These are phyloP conservation scores for Ogataea hybrid DNA, from an alignment of 1,139 yeast species.

Conservation along the genomic window DNA sequence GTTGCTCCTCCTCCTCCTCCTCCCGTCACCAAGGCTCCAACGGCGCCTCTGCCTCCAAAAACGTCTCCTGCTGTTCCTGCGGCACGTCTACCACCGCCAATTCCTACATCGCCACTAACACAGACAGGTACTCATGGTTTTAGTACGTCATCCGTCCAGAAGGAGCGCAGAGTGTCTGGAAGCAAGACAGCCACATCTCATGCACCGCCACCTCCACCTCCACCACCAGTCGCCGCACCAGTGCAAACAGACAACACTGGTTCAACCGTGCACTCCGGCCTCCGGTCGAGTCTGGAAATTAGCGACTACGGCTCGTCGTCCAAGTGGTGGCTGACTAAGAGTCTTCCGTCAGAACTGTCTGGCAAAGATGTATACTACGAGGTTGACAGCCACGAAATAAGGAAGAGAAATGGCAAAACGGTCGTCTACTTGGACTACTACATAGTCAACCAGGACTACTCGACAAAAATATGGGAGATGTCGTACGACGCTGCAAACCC, in stretches of 20 bases:
- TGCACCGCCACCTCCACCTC: slow-evolving; percentile 19
- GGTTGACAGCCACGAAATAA: slow-evolving; percentile 55
- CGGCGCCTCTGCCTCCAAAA: slow-evolving; percentile 18
- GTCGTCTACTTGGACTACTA: slow-evolving; percentile 65
- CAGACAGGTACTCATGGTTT: slow-evolving; percentile 25
- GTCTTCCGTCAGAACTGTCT: slow-evolving; percentile 56
- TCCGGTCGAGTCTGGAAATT: slow-evolving; percentile 11
- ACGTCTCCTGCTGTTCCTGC: slow-evolving; percentile 15
- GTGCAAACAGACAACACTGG: slow-evolving; percentile 23
- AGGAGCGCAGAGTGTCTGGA: not conserved
- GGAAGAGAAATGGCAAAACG: slow-evolving; percentile 56
- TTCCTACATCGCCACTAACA: slow-evolving; percentile 7
- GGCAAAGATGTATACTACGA: slow-evolving; percentile 58
- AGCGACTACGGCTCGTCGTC: slow-evolving; percentile 16
- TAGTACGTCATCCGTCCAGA: slow-evolving; percentile 12
- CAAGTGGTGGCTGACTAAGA: slow-evolving; percentile 65
- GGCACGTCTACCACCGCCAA: slow-evolving; percentile 11
- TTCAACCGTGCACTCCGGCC: slow-evolving; percentile 21
- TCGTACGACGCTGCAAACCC: slow-evolving; percentile 60
- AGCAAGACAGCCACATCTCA: slow-evolving; percentile 4
- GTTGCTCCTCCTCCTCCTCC: slow-evolving; percentile 23
- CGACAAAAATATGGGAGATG: slow-evolving; percentile 58
- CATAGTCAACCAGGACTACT: slow-evolving; percentile 68
- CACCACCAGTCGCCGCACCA: slow-evolving; percentile 22
- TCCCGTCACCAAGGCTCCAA: slow-evolving; percentile 22